Percentiles rank a stretch among this genome's conserved stretches.
phyloP scores from a whole-genome alignment of 179 eudicot genomes.

The Camellia oleifera region DNA sequence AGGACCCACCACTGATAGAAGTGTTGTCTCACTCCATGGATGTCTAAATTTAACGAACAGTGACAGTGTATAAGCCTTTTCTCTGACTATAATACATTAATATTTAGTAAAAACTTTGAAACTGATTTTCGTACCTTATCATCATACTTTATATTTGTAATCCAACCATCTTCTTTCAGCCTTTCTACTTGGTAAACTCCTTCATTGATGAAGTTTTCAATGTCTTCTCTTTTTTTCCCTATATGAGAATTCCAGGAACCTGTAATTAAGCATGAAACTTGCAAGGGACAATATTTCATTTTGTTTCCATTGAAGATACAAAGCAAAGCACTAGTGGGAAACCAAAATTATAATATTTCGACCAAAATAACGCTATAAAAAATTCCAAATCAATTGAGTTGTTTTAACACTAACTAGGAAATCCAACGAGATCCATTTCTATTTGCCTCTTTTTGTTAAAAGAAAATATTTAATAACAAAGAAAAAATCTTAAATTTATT shows the following conservation, averaged over 20 bases:
- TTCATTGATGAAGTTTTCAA: conserved; percentile 78
- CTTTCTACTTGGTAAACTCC: conserved; percentile 74
- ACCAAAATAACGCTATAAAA: too few relatives aligned
- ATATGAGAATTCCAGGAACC: conserved; percentile 32
- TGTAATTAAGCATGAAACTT: conserved; percentile 24
- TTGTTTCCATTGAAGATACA: too few relatives aligned
- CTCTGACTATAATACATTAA: background rate
- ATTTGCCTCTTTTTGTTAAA: too few relatives aligned
- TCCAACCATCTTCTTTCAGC: conserved; percentile 86
- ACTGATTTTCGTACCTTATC: conserved; percentile 63
- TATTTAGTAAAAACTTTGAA: background rate
- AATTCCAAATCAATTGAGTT: too few relatives aligned
- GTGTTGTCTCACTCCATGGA: background rate
- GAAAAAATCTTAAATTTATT: too few relatives aligned
- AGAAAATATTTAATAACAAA: too few relatives aligned
- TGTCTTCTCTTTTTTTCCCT: conserved; percentile 76
- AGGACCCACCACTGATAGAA: background rate
- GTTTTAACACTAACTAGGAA: too few relatives aligned
- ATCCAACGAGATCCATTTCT: too few relatives aligned
- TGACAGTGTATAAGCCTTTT: background rate
- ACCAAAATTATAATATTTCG: too few relatives aligned
- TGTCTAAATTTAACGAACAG: background rate
- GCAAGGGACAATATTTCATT: too few relatives aligned
- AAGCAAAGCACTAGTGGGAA: too few relatives aligned
- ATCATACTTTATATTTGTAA: conserved; percentile 80